Base-by-base conservation (phyloP, 352 stramenopile genomes). In the Globisporangium iwayamae region DNA sequence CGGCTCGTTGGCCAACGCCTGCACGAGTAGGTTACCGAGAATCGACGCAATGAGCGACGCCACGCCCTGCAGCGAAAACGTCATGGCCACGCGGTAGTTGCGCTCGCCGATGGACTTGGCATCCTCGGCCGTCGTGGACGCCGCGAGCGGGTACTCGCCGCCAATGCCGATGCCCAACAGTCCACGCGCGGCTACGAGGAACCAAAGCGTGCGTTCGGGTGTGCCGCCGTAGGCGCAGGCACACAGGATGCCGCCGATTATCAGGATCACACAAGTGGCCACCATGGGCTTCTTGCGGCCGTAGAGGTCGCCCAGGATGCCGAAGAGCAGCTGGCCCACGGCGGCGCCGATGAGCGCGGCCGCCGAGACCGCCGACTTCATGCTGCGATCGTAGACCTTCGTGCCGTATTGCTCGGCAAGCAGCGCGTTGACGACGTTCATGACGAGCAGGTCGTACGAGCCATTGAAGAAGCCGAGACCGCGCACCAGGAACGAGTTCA, bases 401-500 rank as follows among this genome's bases (percentile, higher is more conserved):
- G 79, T 83, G 67, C 61, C 65, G 67, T 83, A 87, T 50, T 84
- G 71, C 70, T 87, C 78, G 38, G 71, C 76, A 64, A 87, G 74
- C 50, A 87, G 68, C 51, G 85, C 74, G 66, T 87, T 87, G 71
- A 87, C 53, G 56, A 87, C 66, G 67, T 87, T 87, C 78, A 87
- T 87, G 57, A 87, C 70, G 65, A 87, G 85, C 34, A 87, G 76
- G 50, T 87, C 78, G 60, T 87, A 87, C 54, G 74, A 72, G 66
- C 83, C 74, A 52, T 85, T 83, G 62, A 81, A 83, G 65, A 85
- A 85, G 46, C 76, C 78, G 65, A 87, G 73, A 36, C 78, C 75
- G 48, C 75, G 72, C 20, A 87, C 65, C 11, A 85, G 64, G 22
- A 83, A 82, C 59, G 78, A 79, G 69, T 87, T 82, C 73, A 87